These are phyloP conservation scores for Wickerhamiella musiphila DNA, from an alignment of 805 yeast genomes.

Conservation along the genomic window DNA sequence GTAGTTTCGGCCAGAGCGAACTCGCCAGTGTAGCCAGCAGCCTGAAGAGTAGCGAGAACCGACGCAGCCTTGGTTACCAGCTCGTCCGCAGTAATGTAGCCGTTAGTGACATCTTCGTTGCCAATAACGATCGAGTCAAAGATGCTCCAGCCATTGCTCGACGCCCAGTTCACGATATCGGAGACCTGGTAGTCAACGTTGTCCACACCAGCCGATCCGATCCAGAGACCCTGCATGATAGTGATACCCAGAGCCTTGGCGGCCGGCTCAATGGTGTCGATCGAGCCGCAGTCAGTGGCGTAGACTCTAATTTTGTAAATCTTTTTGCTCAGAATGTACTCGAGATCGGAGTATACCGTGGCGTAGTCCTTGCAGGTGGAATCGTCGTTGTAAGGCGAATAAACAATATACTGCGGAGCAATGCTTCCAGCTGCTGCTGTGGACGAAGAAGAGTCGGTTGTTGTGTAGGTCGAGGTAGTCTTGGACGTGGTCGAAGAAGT, in stretches of 20 bases:
- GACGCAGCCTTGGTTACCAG: slow-evolving; percentile 44
- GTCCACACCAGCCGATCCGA: slow-evolving; percentile 42
- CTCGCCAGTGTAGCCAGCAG: slow-evolving; percentile 61
- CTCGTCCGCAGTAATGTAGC: slow-evolving; percentile 42
- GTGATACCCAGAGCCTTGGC: slow-evolving; percentile 42
- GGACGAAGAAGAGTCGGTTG: slow-evolving; percentile 18
- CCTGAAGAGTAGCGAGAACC: slow-evolving; percentile 39
- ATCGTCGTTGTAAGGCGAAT: slow-evolving; percentile 49
- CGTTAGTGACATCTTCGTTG: slow-evolving; percentile 65
- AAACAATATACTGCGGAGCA: slow-evolving; percentile 21
- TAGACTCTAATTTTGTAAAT: slow-evolving; percentile 56
- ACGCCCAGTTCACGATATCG: slow-evolving; percentile 34
- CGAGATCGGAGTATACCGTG: slow-evolving; percentile 41
- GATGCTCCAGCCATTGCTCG: slow-evolving; percentile 48
- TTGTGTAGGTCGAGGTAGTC: slow-evolving; percentile 18
- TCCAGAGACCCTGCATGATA: slow-evolving; percentile 82
- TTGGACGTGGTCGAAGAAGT: slow-evolving; percentile 13
- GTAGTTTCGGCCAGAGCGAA: slow-evolving; percentile 87
- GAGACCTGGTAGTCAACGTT: slow-evolving; percentile 46
- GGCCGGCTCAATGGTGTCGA: slow-evolving; percentile 46
- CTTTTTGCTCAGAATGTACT: slow-evolving; percentile 39
- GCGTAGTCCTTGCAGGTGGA: slow-evolving; percentile 46
- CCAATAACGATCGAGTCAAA: slow-evolving; percentile 70
- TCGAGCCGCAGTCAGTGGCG: slow-evolving; percentile 71
- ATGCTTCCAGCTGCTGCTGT: slow-evolving; percentile 13